Base-by-base conservation (phyloP, 2,329 filamentous ascomycete species). In the Hirsutella minnesotensis region DNA sequence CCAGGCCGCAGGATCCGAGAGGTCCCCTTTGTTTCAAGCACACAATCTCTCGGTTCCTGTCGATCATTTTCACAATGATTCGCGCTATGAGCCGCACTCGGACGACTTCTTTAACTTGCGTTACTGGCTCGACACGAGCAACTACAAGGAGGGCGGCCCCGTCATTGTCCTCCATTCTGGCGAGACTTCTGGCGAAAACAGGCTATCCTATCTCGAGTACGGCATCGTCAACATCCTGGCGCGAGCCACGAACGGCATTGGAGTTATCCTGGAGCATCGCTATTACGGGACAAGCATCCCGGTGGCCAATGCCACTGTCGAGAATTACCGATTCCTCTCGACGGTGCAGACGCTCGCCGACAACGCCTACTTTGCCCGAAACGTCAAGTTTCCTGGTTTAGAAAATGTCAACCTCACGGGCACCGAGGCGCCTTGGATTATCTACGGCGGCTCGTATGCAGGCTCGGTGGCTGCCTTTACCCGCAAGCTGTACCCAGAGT, bases 261-360 rank as follows among this genome's bases (percentile, higher is more conserved):
- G 81, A 3, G 82, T 94, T 3, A 75, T 94, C 38, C 72, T 94
- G 3, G 87, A 94, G 64, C 87, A 94, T 56, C 77, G 87, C 24
- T 94, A 94, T 68, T 94, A 94, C 56, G 87, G 87, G 44, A 71
- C 70, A 12, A 89, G 83, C 56, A 79, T 81, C 43, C 86, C 86
- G 0, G 75, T 76, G 0, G 58, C 69, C 1, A 73, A 89, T 53
- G 68, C 90, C 35, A 69, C 62, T 51, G 81, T 77, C 0, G 65
- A 83, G 56, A 89, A 76, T 51, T 63, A 94, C 49, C 80, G 87
- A 3, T 94, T 92, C 66, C 66, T 94, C 54, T 82, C 84, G 1
- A 92, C 86, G 0, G 83, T 89, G 51, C 87, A 94, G 59, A 79
- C 86, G 0, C 58, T 94, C 33, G 86, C 86, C 8, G 87, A 94